Conservation (phyloP, 148 eudicot species). For the Fagopyrum tataricum region DNA sequence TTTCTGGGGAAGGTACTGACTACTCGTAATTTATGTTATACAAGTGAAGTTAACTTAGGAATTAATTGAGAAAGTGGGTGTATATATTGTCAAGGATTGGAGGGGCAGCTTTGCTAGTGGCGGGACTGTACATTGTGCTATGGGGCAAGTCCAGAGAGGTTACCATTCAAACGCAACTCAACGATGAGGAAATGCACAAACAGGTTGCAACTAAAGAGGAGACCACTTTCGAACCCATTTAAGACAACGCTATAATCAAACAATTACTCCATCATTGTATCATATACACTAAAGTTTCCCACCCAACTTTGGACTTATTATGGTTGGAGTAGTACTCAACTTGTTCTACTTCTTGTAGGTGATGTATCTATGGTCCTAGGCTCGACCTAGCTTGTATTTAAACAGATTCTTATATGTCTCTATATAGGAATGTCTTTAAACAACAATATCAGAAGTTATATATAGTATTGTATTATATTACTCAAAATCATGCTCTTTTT, state of each 20-base stretch:
- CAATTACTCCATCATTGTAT: neutral
- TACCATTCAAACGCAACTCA: neutral
- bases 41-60: too few species aligned
- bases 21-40: too few species aligned
- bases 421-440: too few species aligned
- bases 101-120: constrained; percentile 26
- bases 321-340: neutral
- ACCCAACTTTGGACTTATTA: neutral
- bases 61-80: neutral
- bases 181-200: neutral
- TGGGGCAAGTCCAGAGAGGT: constrained; percentile 37
- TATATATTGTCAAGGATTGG: constrained; percentile 11
- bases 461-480: too few species aligned
- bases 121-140: constrained; percentile 29
- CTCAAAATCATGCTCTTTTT: too few species aligned
- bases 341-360: too few species aligned
- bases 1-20: constrained; percentile 21
- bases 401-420: too few species aligned
- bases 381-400: too few species aligned
- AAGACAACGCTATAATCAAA: neutral
- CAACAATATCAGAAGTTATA: too few species aligned
- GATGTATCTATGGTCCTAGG: too few species aligned
- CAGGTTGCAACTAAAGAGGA: constrained; percentile 1
- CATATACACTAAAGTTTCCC: neutral
- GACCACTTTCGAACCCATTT: neutral